Evolutionary conservation across 805 yeast species (phyloP), one percentile per base, ranked within the genome.

Genomic region (Pichia sporocuriosa): DNA sequence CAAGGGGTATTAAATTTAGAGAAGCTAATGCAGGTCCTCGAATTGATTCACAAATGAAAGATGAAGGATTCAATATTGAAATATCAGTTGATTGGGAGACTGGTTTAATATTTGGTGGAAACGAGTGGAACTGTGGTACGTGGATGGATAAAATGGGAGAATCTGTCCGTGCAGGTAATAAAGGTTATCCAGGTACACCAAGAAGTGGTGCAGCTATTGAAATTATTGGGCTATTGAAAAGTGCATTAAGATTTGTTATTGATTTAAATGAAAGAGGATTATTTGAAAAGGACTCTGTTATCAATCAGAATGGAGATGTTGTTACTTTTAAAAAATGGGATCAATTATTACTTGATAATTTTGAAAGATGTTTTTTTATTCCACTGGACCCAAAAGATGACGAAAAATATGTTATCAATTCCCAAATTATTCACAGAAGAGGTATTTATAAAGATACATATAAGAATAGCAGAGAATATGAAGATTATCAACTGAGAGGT

Each of bases 121-220:
- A 85, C 37, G 95, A 84, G 61, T 77, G 65, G 59, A 90, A 90
- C 58, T 90, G 98, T 67, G 98, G 98, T 19, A 93, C 98, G 0
- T 90, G 98, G 98, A 90, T 89, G 96, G 98, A 90, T 64, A 90
- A 90, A 65, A 90, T 90, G 97, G 98, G 98, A 21, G 97, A 93
- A 65, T 84, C 95, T 55, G 78, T 62, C 27, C 70, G 64, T 42
- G 96, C 97, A 0, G 81, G 83, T 1, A 81, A 78, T 45, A 84
- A 81, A 52, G 98, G 98, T n/a, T 68, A 76, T 27, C 98, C 98
- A 1, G 98, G 97, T 2, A 90, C 97, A 0, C 97, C 98, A 20
- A 75, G 98, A 57, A 96, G 89, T 62, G 98, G 98, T 28, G 96
- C 97, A 1, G 96, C 95, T 3, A 71, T 90, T 42, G 98, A 90